These are phyloP conservation scores for Pyrus bretschneideri DNA, from an alignment of 306 rosid genomes.

Conservation along the genomic window DNA sequence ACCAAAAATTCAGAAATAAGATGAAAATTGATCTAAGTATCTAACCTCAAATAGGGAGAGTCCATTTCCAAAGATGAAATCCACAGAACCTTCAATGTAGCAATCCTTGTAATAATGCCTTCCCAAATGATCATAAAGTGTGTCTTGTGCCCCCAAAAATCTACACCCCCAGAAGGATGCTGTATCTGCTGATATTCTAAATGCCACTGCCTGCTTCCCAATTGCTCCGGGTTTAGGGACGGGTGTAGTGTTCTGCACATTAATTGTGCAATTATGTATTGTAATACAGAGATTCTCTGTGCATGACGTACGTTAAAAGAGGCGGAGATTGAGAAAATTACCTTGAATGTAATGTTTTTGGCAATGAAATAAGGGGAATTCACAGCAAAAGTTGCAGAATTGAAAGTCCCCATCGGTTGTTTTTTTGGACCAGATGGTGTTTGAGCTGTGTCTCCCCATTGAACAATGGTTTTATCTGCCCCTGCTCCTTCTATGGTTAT, in stretches of 20 bases:
- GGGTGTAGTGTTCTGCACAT: conserved; percentile 66
- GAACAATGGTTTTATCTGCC: conserved; percentile 78
- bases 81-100: conserved; percentile 97
- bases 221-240: conserved; percentile 78
- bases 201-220: conserved; percentile 88
- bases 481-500: conserved; percentile 91
- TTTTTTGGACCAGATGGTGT: conserved; percentile 61
- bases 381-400: conserved; percentile 88
- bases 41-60: conserved; percentile 78
- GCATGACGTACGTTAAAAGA: background rate
- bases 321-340: background rate
- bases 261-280: no score
- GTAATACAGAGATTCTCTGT: background rate
- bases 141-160: conserved; percentile 92
- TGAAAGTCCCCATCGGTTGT: conserved; percentile 67
- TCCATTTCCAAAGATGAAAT: conserved; percentile 93
- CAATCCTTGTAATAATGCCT: conserved; percentile 93
- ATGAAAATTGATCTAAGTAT: background rate
- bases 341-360: conserved; percentile 90
- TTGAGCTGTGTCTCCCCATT: conserved; percentile 98
- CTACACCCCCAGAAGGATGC: conserved; percentile 70
- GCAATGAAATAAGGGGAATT: conserved; percentile 90
- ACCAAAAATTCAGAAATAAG: background rate
- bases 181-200: conserved; percentile 87
- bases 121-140: conserved; percentile 83